Percentiles rank a stretch among this genome's conserved stretches.
Evolutionary conservation across 1,139 yeast species (phyloP).

Genomic region (Yamadazyma songkhlaensis): DNA sequence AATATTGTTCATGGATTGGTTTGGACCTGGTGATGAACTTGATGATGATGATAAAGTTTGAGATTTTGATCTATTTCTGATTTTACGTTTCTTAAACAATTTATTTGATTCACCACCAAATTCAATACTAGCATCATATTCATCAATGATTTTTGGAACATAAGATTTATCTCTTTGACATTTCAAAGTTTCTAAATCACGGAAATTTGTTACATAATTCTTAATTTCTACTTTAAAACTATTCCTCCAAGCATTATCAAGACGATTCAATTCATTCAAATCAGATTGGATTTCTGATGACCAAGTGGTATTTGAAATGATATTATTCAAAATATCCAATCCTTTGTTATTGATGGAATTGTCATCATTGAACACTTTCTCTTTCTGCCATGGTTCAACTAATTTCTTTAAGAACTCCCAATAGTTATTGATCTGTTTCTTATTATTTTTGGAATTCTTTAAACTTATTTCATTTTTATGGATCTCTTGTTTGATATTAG

Average conservation of each 20-base stretch:
- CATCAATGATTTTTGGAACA: slow-evolving; percentile 33
- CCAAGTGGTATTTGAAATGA: slow-evolving; percentile 23
- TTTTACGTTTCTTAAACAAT: slow-evolving; percentile 6
- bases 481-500: slow-evolving; percentile 18
- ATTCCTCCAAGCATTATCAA: slow-evolving; percentile 27
- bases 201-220: slow-evolving; percentile 29
- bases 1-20: slow-evolving; percentile 2
- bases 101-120: slow-evolving; percentile 41
- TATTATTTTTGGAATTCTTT: slow-evolving; percentile 22
- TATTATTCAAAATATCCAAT: slow-evolving; percentile 23
- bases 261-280: slow-evolving; percentile 26
- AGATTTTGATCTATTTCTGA: slow-evolving; percentile 13
- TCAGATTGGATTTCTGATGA: slow-evolving; percentile 31
- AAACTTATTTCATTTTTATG: slow-evolving; percentile 25
- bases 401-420: slow-evolving; percentile 25
- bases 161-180: slow-evolving; percentile 25
- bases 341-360: slow-evolving; percentile 29
- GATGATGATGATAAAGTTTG: slow-evolving; percentile 5
- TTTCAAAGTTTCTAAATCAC: slow-evolving; percentile 32
- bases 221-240: slow-evolving; percentile 31
- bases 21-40: slow-evolving; percentile 3
- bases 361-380: slow-evolving; percentile 25
- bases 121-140: slow-evolving; percentile 40
- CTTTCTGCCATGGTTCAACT: slow-evolving; percentile 18
- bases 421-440: slow-evolving; percentile 20